Base-by-base conservation (phyloP, 2,329 filamentous ascomycete species). In the Nannizziopsis arthrosporioides region DNA sequence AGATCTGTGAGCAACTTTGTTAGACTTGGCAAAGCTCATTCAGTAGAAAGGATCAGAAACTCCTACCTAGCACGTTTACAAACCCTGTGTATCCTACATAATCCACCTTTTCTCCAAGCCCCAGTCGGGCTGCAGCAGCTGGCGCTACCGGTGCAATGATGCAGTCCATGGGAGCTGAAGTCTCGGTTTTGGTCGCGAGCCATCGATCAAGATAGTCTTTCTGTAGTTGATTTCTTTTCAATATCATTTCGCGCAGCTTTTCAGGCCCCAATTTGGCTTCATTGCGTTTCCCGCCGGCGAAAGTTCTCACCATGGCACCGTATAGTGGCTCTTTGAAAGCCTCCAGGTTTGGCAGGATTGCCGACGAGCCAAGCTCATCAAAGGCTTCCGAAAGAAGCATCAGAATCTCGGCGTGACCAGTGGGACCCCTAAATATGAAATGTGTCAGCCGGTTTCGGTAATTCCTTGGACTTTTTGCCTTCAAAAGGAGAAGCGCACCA, bases 311-410 rank as follows among this genome's bases (percentile, higher is more conserved):
- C 51, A 56, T 54, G 10, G 52, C 39, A n/a, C 48, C 44, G 46
- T 50, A 61, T 6, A 61, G 31, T 9, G 59, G 59, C 42, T 62
- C 60, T 8, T 56, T 47, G 47, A 55, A 59, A 7, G 55, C 53
- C 32, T 56, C 52, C 2, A 61, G 49, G 2, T 44, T 40, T 59
- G 60, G 61, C 27, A 62, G 42, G 9, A 64, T 57, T 1, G 64
- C 61, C 1, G 64, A 64, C 1, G 63, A 61, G 2, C 63, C 63
- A 1, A 64, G 53, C 5, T 60, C 60, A 41, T 62, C 53, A 50
- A 65, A 65, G 1, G 60, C 58, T 36, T 52, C 48, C 30, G 59
- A 58, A 44, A 63, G 51, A 27, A 57, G 55, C 1, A 51, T 41
- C 0, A 53, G 47, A 39, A 65, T 65, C 27, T 60, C 59, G 2